Conservation (phyloP, 768 basidiomycete genomes). For the Paxillus ammoniavirescens region DNA sequence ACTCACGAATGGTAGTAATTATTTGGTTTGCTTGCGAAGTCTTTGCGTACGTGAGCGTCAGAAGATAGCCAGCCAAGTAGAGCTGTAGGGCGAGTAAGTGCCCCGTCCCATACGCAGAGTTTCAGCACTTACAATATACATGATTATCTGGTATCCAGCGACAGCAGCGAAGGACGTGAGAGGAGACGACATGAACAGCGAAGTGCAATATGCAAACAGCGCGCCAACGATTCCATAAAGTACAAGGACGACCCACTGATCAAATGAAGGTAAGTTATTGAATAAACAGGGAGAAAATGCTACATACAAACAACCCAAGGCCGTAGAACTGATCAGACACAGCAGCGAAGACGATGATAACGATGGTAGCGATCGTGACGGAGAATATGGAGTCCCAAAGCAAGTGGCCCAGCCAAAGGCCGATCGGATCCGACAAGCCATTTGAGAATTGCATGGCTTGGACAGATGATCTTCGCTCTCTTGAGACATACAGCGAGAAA, state of each 20-base stretch:
- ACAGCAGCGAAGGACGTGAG: slow-evolving; percentile 71
- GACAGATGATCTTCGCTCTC: slow-evolving; percentile 63
- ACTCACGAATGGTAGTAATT: slow-evolving; percentile 59
- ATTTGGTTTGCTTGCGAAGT: slow-evolving; percentile 49
- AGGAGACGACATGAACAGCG: slow-evolving; percentile 60
- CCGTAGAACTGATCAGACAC: slow-evolving; percentile 64
- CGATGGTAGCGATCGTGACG: slow-evolving; percentile 58
- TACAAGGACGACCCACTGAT: slow-evolving; percentile 68
- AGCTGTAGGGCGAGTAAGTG: slow-evolving; percentile 36
- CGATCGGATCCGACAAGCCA: slow-evolving; percentile 65
- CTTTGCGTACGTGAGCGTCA: slow-evolving; percentile 72
- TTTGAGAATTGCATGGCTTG: slow-evolving; percentile 85
- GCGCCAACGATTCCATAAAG: slow-evolving; percentile 69
- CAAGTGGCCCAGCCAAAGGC: slow-evolving; percentile 78
- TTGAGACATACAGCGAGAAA: slow-evolving; percentile 73
- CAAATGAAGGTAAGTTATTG: not conserved
- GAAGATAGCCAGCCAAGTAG: slow-evolving; percentile 65
- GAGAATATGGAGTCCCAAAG: slow-evolving; percentile 67
- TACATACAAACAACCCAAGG: slow-evolving; percentile 59
- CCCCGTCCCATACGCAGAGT: not conserved
- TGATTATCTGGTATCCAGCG: slow-evolving; percentile 71
- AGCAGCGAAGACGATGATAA: slow-evolving; percentile 58
- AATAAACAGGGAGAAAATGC: not conserved
- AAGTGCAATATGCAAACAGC: slow-evolving; percentile 66
- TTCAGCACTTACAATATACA: slow-evolving; percentile 58